Conservation (phyloP, 2,329 filamentous ascomycete genomes). For the Pyrenophora tritici-repentis region DNA sequence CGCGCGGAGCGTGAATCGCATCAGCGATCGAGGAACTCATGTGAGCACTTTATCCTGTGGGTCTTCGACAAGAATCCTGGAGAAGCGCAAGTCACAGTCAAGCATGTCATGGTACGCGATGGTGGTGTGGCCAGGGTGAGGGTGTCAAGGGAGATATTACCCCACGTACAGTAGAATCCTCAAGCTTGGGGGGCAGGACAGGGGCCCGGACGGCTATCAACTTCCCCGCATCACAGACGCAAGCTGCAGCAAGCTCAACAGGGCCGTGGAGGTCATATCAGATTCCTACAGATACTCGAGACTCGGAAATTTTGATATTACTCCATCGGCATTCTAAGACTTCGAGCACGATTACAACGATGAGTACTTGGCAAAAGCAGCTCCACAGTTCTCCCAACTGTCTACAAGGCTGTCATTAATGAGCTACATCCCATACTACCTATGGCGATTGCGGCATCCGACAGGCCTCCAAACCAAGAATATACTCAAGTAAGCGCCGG, state of each 20-base stretch:
- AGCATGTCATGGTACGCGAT: no score
- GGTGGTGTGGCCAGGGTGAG: slow-evolving; percentile 8
- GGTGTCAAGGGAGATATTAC: slow-evolving; percentile 5
- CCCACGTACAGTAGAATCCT: slow-evolving; percentile 14
- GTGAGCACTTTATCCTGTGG: no score
- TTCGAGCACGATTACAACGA: neutral
- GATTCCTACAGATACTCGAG: neutral
- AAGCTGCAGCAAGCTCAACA: neutral
- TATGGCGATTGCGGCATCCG: no score
- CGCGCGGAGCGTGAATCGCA: no score
- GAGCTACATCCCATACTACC: no score
- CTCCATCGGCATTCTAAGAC: neutral
- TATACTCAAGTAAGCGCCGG: no score
- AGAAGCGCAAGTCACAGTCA: no score
- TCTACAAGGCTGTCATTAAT: no score
- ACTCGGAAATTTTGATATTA: neutral
- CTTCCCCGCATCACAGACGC: slow-evolving; percentile 4
- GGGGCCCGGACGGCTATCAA: slow-evolving; percentile 1
- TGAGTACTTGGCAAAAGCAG: slow-evolving; percentile 5
- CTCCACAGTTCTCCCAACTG: no score
- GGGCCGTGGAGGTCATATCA: neutral
- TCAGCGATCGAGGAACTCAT: no score
- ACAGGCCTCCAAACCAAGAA: no score
- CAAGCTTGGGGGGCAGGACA: slow-evolving; percentile 3
- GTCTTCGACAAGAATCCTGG: no score